Base-by-base conservation (phyloP, 805 yeast genomes). In the Torulaspora gathmanii region DNA sequence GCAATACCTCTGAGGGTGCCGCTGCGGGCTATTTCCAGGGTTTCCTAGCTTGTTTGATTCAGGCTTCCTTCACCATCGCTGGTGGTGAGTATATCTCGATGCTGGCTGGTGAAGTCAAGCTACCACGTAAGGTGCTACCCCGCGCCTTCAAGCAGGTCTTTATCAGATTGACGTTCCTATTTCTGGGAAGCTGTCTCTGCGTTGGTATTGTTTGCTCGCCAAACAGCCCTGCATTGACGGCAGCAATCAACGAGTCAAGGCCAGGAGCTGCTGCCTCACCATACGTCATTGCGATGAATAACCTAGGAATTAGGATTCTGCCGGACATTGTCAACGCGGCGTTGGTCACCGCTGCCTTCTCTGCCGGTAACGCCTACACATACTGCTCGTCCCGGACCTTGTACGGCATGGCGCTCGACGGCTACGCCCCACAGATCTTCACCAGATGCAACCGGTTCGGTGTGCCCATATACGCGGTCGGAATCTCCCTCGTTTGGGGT, bases 61-160 rank as follows among this genome's bases (percentile, higher is more conserved):
- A 78, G 49, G 95, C 95, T 6, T 71, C 84, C 23, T 87, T 83
- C 61, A 83, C 93, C 11, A 80, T 85, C 52, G 86, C 86, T 3
- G 96, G 95, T 0, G 95, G 95, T 1, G 96, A 88, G 64, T 84
- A 85, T 55, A 77, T 88, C 28, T 75, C 91, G 1, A 82, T 85
- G 85, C 79, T 86, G 27, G 95, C 95, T 2, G 88, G 95, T 37
- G 95, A 88, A 61, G 79, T 86, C 2, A 69, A 74, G 27, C 71
- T 80, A 53, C 95, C 95, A 8, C 74, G 91, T 42, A 75, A 75
- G 44, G 79, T 79, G 5, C 68, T 88, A 60, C 89, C 93, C n/a
- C 73, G 73, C 26, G 95, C 95, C 0, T 86, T 82, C 70, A 82
- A 78, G 52, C 83, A 83, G 45, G 87, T 87, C 13, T 80, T 86